phyloP scores from a whole-genome alignment of 495 filamentous ascomycete species.

The Jackrogersella multiformis region DNA sequence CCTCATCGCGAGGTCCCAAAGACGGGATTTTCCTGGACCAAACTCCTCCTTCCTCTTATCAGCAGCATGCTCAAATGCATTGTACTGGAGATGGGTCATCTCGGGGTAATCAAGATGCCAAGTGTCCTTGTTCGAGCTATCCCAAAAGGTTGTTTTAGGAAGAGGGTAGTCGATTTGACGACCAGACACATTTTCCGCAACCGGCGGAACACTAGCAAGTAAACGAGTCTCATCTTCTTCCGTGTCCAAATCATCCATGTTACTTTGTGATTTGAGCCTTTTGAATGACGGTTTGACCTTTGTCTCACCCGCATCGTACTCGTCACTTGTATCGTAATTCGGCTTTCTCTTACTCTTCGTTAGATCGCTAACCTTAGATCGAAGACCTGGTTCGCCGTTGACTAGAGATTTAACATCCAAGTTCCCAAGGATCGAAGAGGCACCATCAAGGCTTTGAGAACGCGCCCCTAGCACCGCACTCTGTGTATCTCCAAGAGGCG shows the following conservation, averaged over 20 bases:
- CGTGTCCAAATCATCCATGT: conserved; percentile 22
- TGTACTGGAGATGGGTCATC: conserved; percentile 62
- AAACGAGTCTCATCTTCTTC: conserved; percentile 49
- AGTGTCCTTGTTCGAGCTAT: conserved; percentile 55
- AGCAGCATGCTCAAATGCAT: conserved; percentile 55
- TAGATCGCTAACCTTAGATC: conserved; percentile 41
- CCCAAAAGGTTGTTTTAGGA: conserved; percentile 61
- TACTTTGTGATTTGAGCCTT: conserved; percentile 53
- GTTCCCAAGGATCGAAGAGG: conserved; percentile 54
- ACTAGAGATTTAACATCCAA: conserved; percentile 54
- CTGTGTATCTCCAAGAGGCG: conserved; percentile 49
- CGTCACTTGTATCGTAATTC: conserved; percentile 49
- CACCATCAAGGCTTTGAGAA: conserved; percentile 57
- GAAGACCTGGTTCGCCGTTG: conserved; percentile 18
- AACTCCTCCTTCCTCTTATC: conserved; percentile 57
- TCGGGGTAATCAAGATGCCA: conserved; percentile 64
- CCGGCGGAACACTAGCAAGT: conserved; percentile 50
- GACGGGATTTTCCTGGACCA: conserved; percentile 49
- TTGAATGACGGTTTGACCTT: conserved; percentile 54
- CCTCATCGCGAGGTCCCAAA: conserved; percentile 59
- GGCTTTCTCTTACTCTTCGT: conserved; percentile 59
- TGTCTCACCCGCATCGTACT: conserved; percentile 35
- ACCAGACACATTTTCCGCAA: conserved; percentile 46
- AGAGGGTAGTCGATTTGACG: conserved; percentile 61
- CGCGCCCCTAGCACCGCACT: conserved; percentile 48